phyloP scores from a whole-genome alignment of 2,329 filamentous ascomycete genomes.

The Microsporum canis region DNA sequence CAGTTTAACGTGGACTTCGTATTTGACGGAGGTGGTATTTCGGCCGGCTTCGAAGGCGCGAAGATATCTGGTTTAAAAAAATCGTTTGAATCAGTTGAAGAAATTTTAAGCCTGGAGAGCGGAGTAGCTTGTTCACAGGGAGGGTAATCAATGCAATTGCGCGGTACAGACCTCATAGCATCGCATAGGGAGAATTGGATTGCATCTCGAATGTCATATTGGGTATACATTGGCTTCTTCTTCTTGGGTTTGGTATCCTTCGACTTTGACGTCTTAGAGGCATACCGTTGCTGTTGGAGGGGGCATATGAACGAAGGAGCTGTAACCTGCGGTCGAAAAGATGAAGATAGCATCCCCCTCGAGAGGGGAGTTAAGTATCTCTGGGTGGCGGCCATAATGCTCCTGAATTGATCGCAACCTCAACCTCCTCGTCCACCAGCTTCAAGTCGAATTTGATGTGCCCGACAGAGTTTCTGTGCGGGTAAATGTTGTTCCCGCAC shows the following conservation, averaged over 20 bases:
- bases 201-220: conserved; percentile 51
- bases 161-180: conserved; percentile 59
- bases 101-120: not conserved
- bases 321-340: conserved; percentile 10
- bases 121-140: not conserved
- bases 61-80: conserved; percentile 54
- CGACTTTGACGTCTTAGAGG: conserved; percentile 6
- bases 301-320: conserved; percentile 14
- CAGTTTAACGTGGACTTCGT: conserved; percentile 76
- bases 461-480: not conserved
- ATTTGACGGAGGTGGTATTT: conserved; percentile 62
- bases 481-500: not conserved
- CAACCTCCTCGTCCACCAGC: not conserved
- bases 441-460: not conserved
- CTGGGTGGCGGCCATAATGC: conserved; percentile 12
- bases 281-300: conserved; percentile 12
- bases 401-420: not conserved
- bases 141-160: not conserved
- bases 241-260: conserved; percentile 30
- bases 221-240: conserved; percentile 53
- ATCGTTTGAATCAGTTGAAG: conserved; percentile 1
- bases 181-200: conserved; percentile 75
- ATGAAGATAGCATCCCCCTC: conserved; percentile 11
- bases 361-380: conserved; percentile 14
- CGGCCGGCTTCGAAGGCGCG: conserved; percentile 85